Evolutionary conservation across 2,329 filamentous ascomycete genomes (phyloP).

Genomic region (Achaetomium macrosporum): DNA sequence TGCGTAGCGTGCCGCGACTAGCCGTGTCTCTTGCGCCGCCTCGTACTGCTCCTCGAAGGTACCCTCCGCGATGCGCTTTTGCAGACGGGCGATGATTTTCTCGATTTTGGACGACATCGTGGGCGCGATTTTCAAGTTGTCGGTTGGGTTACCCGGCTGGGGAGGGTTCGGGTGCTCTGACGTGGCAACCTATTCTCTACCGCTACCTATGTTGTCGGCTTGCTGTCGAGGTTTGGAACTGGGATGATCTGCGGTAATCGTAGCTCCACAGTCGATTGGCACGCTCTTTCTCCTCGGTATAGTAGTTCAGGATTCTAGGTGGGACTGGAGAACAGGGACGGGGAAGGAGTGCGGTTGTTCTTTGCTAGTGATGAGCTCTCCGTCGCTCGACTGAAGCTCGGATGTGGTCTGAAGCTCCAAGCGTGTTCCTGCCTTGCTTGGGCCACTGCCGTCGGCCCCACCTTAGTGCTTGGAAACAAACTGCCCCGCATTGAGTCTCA

Average conservation of each 20-base stretch:
- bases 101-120: slow-evolving; percentile 41
- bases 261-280: too few relatives aligned
- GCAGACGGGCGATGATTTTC: slow-evolving; percentile 60
- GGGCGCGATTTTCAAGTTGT: background rate
- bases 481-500: slow-evolving; percentile 3
- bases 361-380: too few relatives aligned
- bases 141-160: background rate
- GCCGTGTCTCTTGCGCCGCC: slow-evolving; percentile 95
- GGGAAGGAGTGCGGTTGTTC: too few relatives aligned
- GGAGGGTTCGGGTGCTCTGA: background rate
- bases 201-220: too few relatives aligned
- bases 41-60: slow-evolving; percentile 57
- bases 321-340: too few relatives aligned
- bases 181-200: too few relatives aligned
- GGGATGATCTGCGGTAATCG: too few relatives aligned
- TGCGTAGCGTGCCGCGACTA: slow-evolving; percentile 88
- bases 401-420: background rate
- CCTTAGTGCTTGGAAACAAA: background rate
- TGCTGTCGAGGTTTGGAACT: too few relatives aligned
- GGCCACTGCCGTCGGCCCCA: background rate
- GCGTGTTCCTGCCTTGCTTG: background rate
- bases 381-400: too few relatives aligned
- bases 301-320: too few relatives aligned
- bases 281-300: too few relatives aligned
- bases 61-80: slow-evolving; percentile 69